Evolutionary conservation across 192 early-diverging fungal species (phyloP), one percentile per base, ranked within the genome.

Genomic region (Rhizophagus prolifer): DNA sequence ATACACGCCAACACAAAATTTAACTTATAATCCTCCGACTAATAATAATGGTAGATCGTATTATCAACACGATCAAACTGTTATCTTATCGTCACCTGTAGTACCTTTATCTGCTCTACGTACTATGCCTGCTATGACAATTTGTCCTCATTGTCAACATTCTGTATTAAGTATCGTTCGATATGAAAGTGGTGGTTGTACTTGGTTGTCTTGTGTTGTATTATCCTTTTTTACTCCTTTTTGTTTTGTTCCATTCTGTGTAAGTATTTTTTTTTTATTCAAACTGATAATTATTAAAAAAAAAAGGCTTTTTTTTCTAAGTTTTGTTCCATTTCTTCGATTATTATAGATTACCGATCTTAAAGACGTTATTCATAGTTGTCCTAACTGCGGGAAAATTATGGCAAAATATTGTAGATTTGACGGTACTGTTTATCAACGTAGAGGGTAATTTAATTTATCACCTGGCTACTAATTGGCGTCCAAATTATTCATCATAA

Each of bases 361-460:
- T 9, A 76, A 76, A 38, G 66, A 76, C 28, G 31, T 21, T 26
- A 23, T 58, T 54, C 75, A 76, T 59, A n/a, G 14, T 0, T 76
- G 75, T 23, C 75, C 75, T 36, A 46, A 63, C 54, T 76, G 75
- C 30, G 34, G 9, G 38, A 66, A 38, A 38, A 19, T 68, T n/a
- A 76, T 76, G 75, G 75, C 75, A 30, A 68, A 58, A 66, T 76
- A 76, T 34, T 54, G 47, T 31, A 63, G 75, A 59, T 58, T 76
- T 28, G 36, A 76, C n/a, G 75, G 75, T 68, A 58, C 26, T 4
- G 44, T 38, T 9, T 67, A 23, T 67, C 30, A 21, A 38, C 2
- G 10, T 21, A 38, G 65, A 41, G 65, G 36, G 25, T 67, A 67
- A 67, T 0, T 67, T 19, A 14, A n/a, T 66, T 66, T 19, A 34